Evolutionary conservation across 139 green algal species (phyloP).

Genomic region (Raphidocelis subcapitata): DNA sequence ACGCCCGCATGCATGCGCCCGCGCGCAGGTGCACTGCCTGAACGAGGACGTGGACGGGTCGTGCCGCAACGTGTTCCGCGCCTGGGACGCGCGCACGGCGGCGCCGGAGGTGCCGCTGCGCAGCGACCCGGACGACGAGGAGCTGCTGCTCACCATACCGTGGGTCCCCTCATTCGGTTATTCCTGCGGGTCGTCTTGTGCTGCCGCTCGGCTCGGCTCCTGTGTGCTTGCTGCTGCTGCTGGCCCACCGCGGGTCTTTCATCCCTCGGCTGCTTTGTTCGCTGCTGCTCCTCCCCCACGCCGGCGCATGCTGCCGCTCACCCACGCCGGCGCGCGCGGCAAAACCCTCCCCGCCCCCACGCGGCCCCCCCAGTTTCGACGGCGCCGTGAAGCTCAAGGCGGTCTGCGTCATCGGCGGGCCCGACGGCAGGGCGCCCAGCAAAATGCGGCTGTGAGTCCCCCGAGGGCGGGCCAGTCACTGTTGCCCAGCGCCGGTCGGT

Average conservation of each 20-base stretch:
- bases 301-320: not conserved
- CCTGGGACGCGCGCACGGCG: constrained; percentile 69
- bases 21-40: constrained; percentile 74
- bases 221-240: too few species aligned
- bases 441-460: constrained; percentile 58
- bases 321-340: not conserved
- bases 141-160: constrained; percentile 88
- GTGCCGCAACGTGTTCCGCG: constrained; percentile 49
- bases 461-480: too few species aligned
- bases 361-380: constrained; percentile 56
- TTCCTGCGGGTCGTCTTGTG: not conserved
- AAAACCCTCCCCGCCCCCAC: not conserved
- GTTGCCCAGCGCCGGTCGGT: too few species aligned
- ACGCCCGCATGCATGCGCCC: too few species aligned
- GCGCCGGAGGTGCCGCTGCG: constrained; percentile 34
- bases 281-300: not conserved
- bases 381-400: constrained; percentile 84
- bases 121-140: constrained; percentile 83
- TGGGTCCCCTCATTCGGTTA: too few species aligned
- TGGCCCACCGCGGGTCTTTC: not conserved
- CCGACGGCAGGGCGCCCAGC: constrained; percentile 47
- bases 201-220: not conserved
- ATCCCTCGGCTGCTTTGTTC: not conserved
- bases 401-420: constrained; percentile 70
- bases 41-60: constrained; percentile 71